Evolutionary conservation across 257 asterid genomes (phyloP), one percentile per base, ranked within the genome.

Genomic region (Capsicum pubescens): DNA sequence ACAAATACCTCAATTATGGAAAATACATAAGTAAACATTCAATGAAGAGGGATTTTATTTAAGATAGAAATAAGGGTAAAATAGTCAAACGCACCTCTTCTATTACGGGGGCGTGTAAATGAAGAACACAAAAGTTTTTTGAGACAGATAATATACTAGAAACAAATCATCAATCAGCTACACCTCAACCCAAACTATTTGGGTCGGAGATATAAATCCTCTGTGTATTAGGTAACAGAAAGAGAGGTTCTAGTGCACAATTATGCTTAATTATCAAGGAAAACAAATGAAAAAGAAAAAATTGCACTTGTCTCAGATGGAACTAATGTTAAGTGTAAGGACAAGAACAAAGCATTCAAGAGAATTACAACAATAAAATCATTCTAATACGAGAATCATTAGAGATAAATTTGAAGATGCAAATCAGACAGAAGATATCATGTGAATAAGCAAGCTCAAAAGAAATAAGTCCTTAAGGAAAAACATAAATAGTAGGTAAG

Each of bases 191-290:
- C 76, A 36, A 68, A 15, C 76, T 35, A 67, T 3, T 39, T 39
- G 44, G 44, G 44, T 39, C 44, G 44, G 44, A 39, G 12, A 67
- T 67, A 35, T 36, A 32, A 67, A 67, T 67, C 52, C 50, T 68
- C 77, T 68, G 39, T 36, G 72, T 26, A 10, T 32, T 39, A 36
- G 19, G 77, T 15, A 48, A 9, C 54, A 39, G 52, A 35, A 67
- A 35, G 48, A 67, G 76, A 68, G 77, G 26, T 68, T 39, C 77
- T 36, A 68, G 26, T 68, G 39, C 26, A 16, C 77, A 68, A 68
- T 68, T 68, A 39, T 39, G 35, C 72, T 13, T 66, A 26, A 66
- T 6, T 66, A 66, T 63, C 70, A 26, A 58, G 9, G 63, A 58
- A 58, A 58, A 58, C 63, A 58, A 58, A 58, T 58, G 63, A 44